Conservation (phyloP, 1,284 basidiomycete genomes). For the Gymnopus androsaceus region DNA sequence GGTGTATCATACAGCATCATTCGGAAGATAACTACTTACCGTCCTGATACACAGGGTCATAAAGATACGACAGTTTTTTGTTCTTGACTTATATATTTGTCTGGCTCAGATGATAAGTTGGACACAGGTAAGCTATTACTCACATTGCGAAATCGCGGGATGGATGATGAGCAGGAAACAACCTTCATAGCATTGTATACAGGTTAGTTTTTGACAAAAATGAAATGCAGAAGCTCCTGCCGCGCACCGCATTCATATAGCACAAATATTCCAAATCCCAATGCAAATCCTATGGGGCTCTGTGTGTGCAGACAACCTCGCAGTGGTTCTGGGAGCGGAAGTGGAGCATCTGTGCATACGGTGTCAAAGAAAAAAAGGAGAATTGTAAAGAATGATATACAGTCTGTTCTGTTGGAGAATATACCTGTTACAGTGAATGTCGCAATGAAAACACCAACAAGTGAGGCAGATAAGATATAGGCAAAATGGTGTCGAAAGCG, state of each 20-base stretch:
- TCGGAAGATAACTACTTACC: neutral
- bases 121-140: neutral
- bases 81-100: neutral
- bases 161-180: neutral
- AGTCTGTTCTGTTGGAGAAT: neutral
- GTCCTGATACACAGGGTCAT: neutral
- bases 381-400: neutral
- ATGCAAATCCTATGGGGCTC: neutral
- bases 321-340: no score
- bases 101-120: neutral
- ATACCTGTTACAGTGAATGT: neutral
- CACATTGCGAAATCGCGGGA: neutral
- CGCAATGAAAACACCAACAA: neutral
- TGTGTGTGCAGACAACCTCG: neutral
- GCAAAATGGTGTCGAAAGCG: neutral
- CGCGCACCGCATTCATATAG: conserved; percentile 3
- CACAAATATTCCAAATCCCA: neutral
- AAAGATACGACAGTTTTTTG: neutral
- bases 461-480: neutral
- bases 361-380: neutral
- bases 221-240: no score
- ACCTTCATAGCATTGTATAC: neutral
- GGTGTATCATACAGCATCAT: no score
- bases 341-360: neutral
- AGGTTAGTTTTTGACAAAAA: no score